Evolutionary conservation across 495 filamentous ascomycete species (phyloP).

Genomic region (Neurospora hispaniola): DNA sequence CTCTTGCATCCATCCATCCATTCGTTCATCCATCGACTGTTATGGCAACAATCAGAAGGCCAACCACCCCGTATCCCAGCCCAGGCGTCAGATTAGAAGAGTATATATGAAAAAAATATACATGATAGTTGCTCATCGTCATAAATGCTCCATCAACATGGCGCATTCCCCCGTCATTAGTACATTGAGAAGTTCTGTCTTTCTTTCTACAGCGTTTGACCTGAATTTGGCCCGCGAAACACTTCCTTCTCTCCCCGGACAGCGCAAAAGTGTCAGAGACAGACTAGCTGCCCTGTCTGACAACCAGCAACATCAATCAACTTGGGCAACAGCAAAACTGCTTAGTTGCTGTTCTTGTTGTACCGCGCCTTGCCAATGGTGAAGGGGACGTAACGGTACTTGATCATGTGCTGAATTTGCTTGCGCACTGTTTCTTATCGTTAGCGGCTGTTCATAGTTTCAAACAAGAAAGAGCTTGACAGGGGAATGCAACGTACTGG

Average conservation of each 20-base stretch:
- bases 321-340: not conserved
- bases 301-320: not conserved
- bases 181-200: not conserved
- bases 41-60: not conserved
- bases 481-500: constrained; percentile 54
- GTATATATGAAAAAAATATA: not conserved
- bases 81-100: not conserved
- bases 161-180: not conserved
- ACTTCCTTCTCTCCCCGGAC: not conserved
- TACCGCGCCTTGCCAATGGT: constrained; percentile 86
- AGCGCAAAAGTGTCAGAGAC: not conserved
- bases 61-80: not conserved
- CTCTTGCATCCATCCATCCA: not conserved
- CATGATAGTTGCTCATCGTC: not conserved
- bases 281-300: not conserved
- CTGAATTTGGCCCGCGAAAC: too few relatives aligned
- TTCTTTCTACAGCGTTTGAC: not conserved
- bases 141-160: not conserved
- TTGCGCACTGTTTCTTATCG: constrained; percentile 59
- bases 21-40: not conserved
- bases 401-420: constrained; percentile 99
- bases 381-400: constrained; percentile 98
- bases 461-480: not conserved
- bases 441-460: constrained; percentile 13
- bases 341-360: constrained; percentile 40